Percentiles rank a stretch among this genome's conserved stretches.
Conservation (phyloP, 2,329 filamentous ascomycete species). For the Cordyceps pruinosa region DNA sequence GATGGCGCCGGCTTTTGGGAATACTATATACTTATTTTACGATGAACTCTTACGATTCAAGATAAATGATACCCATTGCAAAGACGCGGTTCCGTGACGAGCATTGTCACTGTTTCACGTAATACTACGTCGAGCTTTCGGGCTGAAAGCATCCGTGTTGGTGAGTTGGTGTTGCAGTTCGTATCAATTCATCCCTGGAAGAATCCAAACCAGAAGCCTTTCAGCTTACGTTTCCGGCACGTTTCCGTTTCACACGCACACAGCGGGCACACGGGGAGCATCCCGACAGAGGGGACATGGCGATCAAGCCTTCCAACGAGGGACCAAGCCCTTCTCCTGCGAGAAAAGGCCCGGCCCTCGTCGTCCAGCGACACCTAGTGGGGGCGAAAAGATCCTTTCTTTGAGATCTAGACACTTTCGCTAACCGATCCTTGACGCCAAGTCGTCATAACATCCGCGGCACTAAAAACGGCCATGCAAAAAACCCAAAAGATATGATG, state of each 20-base stretch:
- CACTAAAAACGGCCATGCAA: conserved; percentile 16
- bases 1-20: too few relatives aligned
- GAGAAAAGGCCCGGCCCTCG: not conserved
- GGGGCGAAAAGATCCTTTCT: conserved; percentile 52
- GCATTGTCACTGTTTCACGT: not conserved
- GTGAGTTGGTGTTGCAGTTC: not conserved
- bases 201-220: not conserved
- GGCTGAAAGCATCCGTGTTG: not conserved
- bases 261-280: conserved; percentile 19
- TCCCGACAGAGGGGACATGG: conserved; percentile 47
- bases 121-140: too few relatives aligned
- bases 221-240: not conserved
- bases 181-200: not conserved
- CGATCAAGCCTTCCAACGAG: conserved; percentile 64
- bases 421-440: conserved; percentile 49
- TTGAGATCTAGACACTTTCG: conserved; percentile 52
- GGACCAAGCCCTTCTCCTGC: conserved; percentile 47
- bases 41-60: conserved; percentile 5
- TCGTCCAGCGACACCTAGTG: conserved; percentile 82
- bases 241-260: conserved; percentile 17
- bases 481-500: conserved; percentile 17
- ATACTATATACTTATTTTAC: not conserved
- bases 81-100: not conserved
- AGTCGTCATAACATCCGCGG: conserved; percentile 31
- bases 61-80: conserved; percentile 11